These are phyloP conservation scores for Arachis stenosperma DNA, from an alignment of 306 rosid genomes.

Conservation along the genomic window DNA sequence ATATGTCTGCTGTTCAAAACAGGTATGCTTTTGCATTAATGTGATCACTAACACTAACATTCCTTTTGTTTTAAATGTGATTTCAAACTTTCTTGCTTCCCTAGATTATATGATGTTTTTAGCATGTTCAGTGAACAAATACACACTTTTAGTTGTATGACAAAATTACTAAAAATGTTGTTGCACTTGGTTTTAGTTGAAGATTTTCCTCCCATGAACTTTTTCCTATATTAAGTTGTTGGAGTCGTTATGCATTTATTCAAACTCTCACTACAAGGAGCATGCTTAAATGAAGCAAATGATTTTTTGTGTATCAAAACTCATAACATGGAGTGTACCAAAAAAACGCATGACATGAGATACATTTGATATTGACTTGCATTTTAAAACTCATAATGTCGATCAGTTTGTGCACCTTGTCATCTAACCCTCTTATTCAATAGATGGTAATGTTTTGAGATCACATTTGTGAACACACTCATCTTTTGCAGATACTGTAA, in stretches of 20 bases:
- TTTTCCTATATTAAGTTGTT: background rate
- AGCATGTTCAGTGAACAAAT: slow-evolving; percentile 4
- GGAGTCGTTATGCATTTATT: background rate
- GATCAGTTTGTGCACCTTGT: slow-evolving; percentile 7
- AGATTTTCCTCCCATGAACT: background rate
- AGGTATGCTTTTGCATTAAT: slow-evolving; percentile 32
- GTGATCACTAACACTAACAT: background rate
- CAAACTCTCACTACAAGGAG: background rate
- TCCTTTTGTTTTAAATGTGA: slow-evolving; percentile 25
- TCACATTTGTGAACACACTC: slow-evolving; percentile 10
- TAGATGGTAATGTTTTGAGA: slow-evolving; percentile 7
- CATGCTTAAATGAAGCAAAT: slow-evolving; percentile 11
- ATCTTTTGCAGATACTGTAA: slow-evolving; percentile 7
- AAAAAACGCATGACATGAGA: slow-evolving; percentile 20
- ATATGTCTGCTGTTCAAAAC: slow-evolving; percentile 30
- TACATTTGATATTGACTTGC: slow-evolving; percentile 7
- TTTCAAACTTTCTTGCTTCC: slow-evolving; percentile 19
- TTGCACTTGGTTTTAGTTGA: background rate
- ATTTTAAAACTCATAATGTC: background rate
- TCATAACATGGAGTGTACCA: background rate
- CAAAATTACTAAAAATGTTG: slow-evolving; percentile 1
- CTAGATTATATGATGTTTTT: slow-evolving; percentile 1
- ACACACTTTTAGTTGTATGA: background rate
- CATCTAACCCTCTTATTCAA: background rate
- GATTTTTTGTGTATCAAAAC: slow-evolving; percentile 23